phyloP scores from a whole-genome alignment of 2,329 filamentous ascomycete genomes.

The Exophiala bonariae region DNA sequence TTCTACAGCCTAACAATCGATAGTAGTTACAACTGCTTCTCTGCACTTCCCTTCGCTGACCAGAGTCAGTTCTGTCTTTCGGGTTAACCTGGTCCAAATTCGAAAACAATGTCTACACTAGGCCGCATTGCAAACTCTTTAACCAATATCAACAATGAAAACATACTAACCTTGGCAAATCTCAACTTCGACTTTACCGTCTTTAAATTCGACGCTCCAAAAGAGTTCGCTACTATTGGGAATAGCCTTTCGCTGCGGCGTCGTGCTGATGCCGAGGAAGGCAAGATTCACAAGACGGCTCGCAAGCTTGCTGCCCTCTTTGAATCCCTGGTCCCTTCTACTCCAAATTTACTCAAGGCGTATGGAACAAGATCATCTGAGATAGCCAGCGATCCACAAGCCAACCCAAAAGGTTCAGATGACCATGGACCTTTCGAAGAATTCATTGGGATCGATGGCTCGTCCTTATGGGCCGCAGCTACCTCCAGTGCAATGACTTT shows the following conservation, averaged over 20 bases:
- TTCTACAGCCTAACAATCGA: too few relatives aligned
- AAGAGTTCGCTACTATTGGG: conserved; percentile 37
- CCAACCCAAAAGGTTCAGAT: conserved; percentile 8
- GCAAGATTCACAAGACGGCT: conserved; percentile 38
- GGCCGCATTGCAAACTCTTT: too few relatives aligned
- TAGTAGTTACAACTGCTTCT: too few relatives aligned
- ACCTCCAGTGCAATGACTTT: conserved; percentile 32
- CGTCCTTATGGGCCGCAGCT: conserved; percentile 40
- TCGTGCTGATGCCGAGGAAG: conserved; percentile 39
- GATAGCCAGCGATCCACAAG: conserved; percentile 23
- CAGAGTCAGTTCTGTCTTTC: too few relatives aligned
- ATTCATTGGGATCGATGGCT: conserved; percentile 34
- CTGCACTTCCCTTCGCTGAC: too few relatives aligned
- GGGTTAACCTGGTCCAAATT: too few relatives aligned
- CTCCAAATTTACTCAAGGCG: conserved; percentile 34
- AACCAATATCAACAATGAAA: conserved; percentile 4
- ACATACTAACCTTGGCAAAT: conserved; percentile 26
- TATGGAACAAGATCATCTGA: conserved; percentile 37
- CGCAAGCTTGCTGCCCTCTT: conserved; percentile 44
- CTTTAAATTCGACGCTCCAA: conserved; percentile 41
- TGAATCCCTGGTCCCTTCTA: conserved; percentile 33
- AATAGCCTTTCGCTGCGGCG: conserved; percentile 32
- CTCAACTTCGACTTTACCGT: conserved; percentile 49
- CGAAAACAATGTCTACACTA: too few relatives aligned
- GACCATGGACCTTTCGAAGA: conserved; percentile 26